Evolutionary conservation across 2,329 filamentous ascomycete species (phyloP).

Genomic region (Colletotrichum sp.): DNA sequence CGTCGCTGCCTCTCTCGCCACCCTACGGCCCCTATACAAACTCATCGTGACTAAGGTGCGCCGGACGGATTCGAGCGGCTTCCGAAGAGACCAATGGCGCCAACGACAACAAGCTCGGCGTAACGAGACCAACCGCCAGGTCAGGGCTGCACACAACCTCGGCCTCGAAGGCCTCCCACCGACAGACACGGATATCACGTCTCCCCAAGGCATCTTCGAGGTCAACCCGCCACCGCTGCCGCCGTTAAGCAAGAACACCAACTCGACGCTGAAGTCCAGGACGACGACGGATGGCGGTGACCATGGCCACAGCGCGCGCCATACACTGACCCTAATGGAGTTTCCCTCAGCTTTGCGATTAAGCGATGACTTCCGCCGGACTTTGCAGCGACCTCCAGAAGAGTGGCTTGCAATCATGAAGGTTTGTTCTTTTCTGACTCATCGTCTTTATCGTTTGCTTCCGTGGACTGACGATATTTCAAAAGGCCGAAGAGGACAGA

Average conservation of each 20-base stretch:
- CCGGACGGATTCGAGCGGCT: neutral
- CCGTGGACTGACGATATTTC: neutral
- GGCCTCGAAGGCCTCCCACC: neutral
- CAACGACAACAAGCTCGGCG: neutral
- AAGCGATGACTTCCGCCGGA: neutral
- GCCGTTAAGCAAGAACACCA: neutral
- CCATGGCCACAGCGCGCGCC: neutral
- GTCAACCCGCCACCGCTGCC: neutral
- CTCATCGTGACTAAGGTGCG: neutral
- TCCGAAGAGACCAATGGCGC: neutral
- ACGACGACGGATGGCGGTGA: neutral
- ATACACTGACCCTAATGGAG: neutral
- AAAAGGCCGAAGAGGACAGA: neutral
- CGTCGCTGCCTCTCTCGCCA: conserved; percentile 40
- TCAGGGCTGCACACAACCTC: neutral
- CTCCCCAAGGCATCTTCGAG: neutral
- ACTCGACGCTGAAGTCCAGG: neutral
- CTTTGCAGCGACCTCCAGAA: neutral
- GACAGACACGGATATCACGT: neutral
- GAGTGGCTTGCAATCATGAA: neutral
- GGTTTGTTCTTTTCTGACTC: neutral
- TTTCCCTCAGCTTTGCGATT: neutral
- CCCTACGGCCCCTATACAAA: conserved; percentile 35
- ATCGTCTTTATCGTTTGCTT: too few species aligned
- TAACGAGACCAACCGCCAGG: neutral